phyloP scores from a whole-genome alignment of 176 grass and related monocot genomes.

The Eleusine indica region DNA sequence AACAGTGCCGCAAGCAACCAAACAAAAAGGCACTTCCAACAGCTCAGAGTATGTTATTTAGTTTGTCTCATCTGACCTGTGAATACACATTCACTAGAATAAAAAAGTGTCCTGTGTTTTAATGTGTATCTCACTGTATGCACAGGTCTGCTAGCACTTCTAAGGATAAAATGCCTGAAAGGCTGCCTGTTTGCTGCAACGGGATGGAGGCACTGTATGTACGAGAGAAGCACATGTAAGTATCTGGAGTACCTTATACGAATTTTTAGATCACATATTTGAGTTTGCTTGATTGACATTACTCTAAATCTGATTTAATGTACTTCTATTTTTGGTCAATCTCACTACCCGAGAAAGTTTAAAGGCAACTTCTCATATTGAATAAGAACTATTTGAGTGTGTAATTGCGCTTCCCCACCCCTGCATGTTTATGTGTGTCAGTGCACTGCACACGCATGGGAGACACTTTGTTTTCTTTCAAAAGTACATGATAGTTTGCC shows the following conservation, averaged over 20 bases:
- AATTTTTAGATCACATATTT: background rate
- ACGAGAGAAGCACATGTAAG: slow-evolving; percentile 82
- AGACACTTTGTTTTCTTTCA: slow-evolving; percentile 4
- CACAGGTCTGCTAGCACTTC: slow-evolving; percentile 61
- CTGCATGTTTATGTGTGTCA: background rate
- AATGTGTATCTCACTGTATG: slow-evolving; percentile 29
- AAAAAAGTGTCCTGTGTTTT: slow-evolving; percentile 16
- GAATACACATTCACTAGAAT: slow-evolving; percentile 25
- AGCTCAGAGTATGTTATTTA: slow-evolving; percentile 58
- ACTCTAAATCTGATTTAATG: background rate
- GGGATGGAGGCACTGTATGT: slow-evolving; percentile 84
- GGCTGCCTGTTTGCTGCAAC: slow-evolving; percentile 65
- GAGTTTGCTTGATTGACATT: slow-evolving; percentile 18
- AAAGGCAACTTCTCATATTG: background rate
- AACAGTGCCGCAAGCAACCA: slow-evolving; percentile 3
- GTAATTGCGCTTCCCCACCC: background rate
- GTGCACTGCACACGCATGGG: background rate
- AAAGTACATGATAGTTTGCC: slow-evolving; percentile 7
- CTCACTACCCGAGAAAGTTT: background rate
- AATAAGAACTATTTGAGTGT: slow-evolving; percentile 5
- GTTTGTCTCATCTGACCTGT: slow-evolving; percentile 5
- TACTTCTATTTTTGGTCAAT: slow-evolving; percentile 15
- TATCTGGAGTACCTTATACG: slow-evolving; percentile 19
- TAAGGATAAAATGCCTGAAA: slow-evolving; percentile 52
- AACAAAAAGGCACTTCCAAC: slow-evolving; percentile 17